Evolutionary conservation across 148 eudicot species (phyloP), one percentile per base, ranked within the genome.

Genomic region (Cornus controversa): DNA sequence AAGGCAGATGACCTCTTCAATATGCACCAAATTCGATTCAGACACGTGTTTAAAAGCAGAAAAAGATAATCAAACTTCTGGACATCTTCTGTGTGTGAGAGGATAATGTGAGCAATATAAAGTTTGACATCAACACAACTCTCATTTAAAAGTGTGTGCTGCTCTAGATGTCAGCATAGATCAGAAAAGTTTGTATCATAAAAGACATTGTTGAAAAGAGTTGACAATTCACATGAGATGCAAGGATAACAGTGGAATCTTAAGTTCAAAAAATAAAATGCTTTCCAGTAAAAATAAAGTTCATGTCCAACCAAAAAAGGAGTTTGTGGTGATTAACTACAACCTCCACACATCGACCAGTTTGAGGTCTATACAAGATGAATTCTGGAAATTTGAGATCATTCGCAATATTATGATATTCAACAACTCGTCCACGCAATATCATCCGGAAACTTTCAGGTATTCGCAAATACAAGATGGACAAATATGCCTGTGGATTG

Each of bases 331-430:
- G 69, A 78, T 50, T 26, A 24, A 75, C 67, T 47, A 75, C 80
- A 80, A 95, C 99, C 96, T 95, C 96, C 68, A 74, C 81, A 69
- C 71, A 71, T 79, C 90, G 91, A 68, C 84, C 89, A n/a, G 83
- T 91, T 37, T 88, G 93, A 85, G 99, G 99, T 82, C 67, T 91
- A 82, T 95, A 95, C 84, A 91, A 50, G 78, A 95, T 95, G 80
- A 87, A 89, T 75, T 95, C 93, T 4, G 88, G 91, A 89, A 70
- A 90, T 79, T 93, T 95, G 74, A 95, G 96, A 84, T 87, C 94
- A 70, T 69, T 80, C 6, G 89, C 94, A 79, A 95, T 83, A 82
- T 86, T 86, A 88, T 87, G 97, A 81, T 88, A 90, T 68, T 84
- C 81, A 72, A 95, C 92, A 82, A 81, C 83, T 74, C 73, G 82